These are phyloP conservation scores for Coemansia sp. DNA, from an alignment of 192 early-diverging fungal species.

Conservation along the genomic window DNA sequence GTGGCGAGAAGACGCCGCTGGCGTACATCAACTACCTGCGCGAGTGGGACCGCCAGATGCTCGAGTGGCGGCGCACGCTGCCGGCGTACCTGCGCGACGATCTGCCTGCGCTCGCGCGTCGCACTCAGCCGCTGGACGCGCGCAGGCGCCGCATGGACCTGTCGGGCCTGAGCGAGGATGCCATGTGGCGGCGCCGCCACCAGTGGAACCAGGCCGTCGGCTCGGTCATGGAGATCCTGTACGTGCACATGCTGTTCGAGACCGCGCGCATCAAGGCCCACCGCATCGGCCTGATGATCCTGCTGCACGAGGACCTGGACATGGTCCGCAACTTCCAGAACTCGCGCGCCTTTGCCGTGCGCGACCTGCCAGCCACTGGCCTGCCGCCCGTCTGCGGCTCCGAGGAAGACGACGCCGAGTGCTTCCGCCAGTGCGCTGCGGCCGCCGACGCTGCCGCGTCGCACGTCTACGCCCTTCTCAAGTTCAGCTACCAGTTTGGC, in stretches of 20 bases:
- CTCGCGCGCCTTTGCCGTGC: conserved; percentile 36
- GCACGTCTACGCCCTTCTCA: conserved; percentile 44
- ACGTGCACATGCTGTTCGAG: conserved; percentile 52
- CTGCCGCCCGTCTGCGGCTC: conserved; percentile 16
- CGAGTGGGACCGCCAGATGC: conserved; percentile 54
- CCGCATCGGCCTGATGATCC: conserved; percentile 48
- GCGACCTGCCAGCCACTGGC: conserved; percentile 24
- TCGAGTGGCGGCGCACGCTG: conserved; percentile 45
- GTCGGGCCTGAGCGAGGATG: conserved; percentile 46
- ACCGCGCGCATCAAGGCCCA: conserved; percentile 47
- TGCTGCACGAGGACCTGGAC: conserved; percentile 47
- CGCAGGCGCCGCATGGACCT: conserved; percentile 44
- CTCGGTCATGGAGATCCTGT: conserved; percentile 41
- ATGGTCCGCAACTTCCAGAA: conserved; percentile 54
- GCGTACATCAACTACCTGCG: conserved; percentile 45
- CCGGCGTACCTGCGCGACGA: conserved; percentile 35
- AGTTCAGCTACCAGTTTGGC: conserved; percentile 51
- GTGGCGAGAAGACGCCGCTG: conserved; percentile 36
- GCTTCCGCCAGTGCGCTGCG: conserved; percentile 22
- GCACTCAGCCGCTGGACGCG: conserved; percentile 43
- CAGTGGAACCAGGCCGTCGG: conserved; percentile 53
- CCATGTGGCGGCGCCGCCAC: conserved; percentile 52
- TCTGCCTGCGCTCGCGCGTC: conserved; percentile 33
- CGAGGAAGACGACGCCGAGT: conserved; percentile 34
- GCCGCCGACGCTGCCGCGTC: conserved; percentile 23